A percentile compares a stretch with the other conserved stretches of the same genome.
These are phyloP conservation scores for Candida dajiaensis DNA, from an alignment of 805 yeast species.

Conservation along the genomic window DNA sequence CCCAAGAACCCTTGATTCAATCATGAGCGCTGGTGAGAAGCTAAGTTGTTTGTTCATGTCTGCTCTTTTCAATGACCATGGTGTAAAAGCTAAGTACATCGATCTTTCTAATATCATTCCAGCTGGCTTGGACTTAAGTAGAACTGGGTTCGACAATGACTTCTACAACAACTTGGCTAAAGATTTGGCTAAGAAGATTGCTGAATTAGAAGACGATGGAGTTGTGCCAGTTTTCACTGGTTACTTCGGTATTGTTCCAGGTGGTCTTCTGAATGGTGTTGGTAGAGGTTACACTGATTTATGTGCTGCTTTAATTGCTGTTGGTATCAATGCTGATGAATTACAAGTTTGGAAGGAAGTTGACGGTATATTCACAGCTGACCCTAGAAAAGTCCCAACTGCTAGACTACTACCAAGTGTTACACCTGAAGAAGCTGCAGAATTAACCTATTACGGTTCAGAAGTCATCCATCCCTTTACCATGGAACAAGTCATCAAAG, in stretches of 20 bases:
- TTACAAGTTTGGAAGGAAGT: conserved; percentile 98
- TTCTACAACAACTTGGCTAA: conserved; percentile 55
- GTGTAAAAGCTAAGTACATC: conserved; percentile 70
- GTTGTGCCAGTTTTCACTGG: conserved; percentile 91
- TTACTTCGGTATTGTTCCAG: conserved; percentile 93
- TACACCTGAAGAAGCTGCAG: conserved; percentile 98
- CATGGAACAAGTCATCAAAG: conserved; percentile 97
- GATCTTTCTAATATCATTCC: conserved; percentile 76
- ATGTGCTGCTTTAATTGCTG: conserved; percentile 96
- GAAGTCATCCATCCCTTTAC: conserved; percentile 99
- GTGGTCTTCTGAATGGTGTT: conserved; percentile 86
- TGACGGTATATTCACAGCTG: conserved; percentile 98
- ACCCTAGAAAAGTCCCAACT: conserved; percentile 88
- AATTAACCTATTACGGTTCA: conserved; percentile 93
- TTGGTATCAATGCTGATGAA: conserved; percentile 87
- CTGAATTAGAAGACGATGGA: conserved; percentile 31
- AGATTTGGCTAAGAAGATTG: conserved; percentile 45
- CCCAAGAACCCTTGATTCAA: conserved; percentile 78
- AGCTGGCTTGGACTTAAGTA: conserved; percentile 45
- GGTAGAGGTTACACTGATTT: conserved; percentile 98
- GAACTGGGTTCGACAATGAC: conserved; percentile 55
- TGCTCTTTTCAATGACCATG: conserved; percentile 75
- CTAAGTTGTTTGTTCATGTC: conserved; percentile 87
- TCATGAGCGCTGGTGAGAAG: conserved; percentile 93
- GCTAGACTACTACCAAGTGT: conserved; percentile 83